These are phyloP conservation scores for Talaromyces marneffei DNA, from an alignment of 2,329 filamentous ascomycete species.

Conservation along the genomic window DNA sequence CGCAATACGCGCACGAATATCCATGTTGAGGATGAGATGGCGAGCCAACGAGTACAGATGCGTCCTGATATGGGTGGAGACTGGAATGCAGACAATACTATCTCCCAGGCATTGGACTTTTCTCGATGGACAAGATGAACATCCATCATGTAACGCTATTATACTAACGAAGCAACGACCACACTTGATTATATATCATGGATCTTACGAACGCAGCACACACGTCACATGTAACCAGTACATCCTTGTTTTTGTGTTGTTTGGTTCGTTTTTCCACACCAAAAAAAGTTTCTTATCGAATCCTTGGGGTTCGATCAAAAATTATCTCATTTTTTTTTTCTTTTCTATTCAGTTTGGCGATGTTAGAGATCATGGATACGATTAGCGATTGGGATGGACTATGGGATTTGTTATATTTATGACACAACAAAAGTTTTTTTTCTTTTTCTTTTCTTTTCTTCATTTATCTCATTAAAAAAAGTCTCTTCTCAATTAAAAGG, in stretches of 20 bases:
- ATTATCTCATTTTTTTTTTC: background rate
- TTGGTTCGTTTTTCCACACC: background rate
- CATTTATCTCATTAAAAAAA: too few species aligned
- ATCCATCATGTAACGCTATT: background rate
- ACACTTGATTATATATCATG: background rate
- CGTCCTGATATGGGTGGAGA: conserved; percentile 33
- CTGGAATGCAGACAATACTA: conserved; percentile 35
- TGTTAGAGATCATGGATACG: background rate
- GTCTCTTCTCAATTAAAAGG: background rate
- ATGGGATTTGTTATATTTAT: conserved; percentile 1
- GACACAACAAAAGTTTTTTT: background rate
- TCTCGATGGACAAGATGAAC: conserved; percentile 37
- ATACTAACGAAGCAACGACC: conserved; percentile 3
- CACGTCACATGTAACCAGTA: background rate
- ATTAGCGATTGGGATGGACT: background rate
- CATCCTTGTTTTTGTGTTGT: background rate
- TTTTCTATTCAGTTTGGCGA: background rate
- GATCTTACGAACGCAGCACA: background rate
- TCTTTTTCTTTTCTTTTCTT: background rate
- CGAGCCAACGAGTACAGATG: conserved; percentile 24
- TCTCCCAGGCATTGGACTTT: conserved; percentile 38
- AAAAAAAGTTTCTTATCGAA: background rate
- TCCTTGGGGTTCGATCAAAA: background rate
- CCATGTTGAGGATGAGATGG: conserved; percentile 31
- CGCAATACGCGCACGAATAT: conserved; percentile 36